A percentile compares a stretch with the other conserved stretches of the same genome.
Evolutionary conservation across 1,139 yeast genomes (phyloP).

Genomic region (Chernovozyma sophiae-reginae): DNA sequence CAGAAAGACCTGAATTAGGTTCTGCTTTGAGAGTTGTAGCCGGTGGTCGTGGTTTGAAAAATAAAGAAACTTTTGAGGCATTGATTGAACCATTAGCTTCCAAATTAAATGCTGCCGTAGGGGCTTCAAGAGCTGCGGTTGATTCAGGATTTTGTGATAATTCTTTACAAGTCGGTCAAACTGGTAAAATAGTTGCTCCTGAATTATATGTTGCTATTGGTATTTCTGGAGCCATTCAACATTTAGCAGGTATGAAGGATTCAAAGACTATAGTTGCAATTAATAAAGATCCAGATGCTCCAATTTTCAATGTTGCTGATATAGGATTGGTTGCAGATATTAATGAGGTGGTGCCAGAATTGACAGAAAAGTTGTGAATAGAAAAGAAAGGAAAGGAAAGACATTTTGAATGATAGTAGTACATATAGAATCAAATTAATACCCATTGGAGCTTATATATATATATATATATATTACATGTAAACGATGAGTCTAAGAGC

Average conservation of each 20-base stretch:
- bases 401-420: too few relatives aligned
- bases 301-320: slow-evolving; percentile 90
- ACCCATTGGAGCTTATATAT: too few relatives aligned
- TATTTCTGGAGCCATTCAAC: slow-evolving; percentile 96
- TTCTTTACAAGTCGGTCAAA: slow-evolving; percentile 97
- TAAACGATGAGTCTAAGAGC: too few relatives aligned
- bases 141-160: slow-evolving; percentile 95
- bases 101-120: slow-evolving; percentile 85
- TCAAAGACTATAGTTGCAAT: slow-evolving; percentile 91
- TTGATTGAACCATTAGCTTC: slow-evolving; percentile 81
- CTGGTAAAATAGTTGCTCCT: slow-evolving; percentile 97
- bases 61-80: slow-evolving; percentile 79
- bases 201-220: slow-evolving; percentile 92
- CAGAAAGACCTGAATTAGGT: slow-evolving; percentile 89
- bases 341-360: slow-evolving; percentile 80
- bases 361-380: slow-evolving; percentile 61
- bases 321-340: slow-evolving; percentile 87
- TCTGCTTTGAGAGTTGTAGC: slow-evolving; percentile 78
- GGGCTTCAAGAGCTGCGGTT: slow-evolving; percentile 98
- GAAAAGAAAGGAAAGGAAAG: too few relatives aligned
- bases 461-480: too few relatives aligned
- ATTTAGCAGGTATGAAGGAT: slow-evolving; percentile 98
- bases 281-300: slow-evolving; percentile 91
- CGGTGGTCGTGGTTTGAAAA: slow-evolving; percentile 93
- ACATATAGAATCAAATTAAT: not conserved